Percentiles rank a stretch among this genome's conserved stretches.
These are phyloP conservation scores for Eleusine indica DNA, from an alignment of 176 grass and related monocot genomes.

Conservation along the genomic window DNA sequence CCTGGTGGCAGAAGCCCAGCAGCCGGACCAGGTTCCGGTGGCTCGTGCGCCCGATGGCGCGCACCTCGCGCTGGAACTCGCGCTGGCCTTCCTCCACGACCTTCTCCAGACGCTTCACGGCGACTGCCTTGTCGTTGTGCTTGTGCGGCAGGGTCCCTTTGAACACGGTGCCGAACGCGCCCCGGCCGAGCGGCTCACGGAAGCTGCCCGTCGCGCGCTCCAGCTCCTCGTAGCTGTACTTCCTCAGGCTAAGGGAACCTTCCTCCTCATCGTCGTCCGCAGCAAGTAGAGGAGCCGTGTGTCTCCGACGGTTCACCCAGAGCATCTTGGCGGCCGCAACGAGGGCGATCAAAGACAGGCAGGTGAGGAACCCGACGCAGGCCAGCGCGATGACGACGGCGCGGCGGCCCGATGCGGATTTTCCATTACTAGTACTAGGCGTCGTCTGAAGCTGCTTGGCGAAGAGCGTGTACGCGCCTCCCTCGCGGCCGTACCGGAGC, in stretches of 20 bases:
- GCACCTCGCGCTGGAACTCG: conserved; percentile 75
- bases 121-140: conserved; percentile 36
- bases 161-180: conserved; percentile 69
- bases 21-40: conserved; percentile 67
- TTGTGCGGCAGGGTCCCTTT: conserved; percentile 29
- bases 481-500: conserved; percentile 29
- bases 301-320: conserved; percentile 26
- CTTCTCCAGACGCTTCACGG: conserved; percentile 68
- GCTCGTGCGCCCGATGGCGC: conserved; percentile 63
- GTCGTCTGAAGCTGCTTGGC: conserved; percentile 29
- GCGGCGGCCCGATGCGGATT: neutral
- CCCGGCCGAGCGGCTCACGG: conserved; percentile 51
- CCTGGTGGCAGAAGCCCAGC: conserved; percentile 64
- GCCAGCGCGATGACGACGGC: conserved; percentile 11
- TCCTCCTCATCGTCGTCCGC: conserved; percentile 4
- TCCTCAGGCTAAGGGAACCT: conserved; percentile 4
- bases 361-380: neutral
- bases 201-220: conserved; percentile 54
- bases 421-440: no score
- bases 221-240: conserved; percentile 53
- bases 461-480: conserved; percentile 33
- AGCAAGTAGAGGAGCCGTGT: neutral
- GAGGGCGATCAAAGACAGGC: neutral
- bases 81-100: conserved; percentile 47
- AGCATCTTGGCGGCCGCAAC: conserved; percentile 9